Evolutionary conservation across 768 basidiomycete species (phyloP).

Genomic region (Kwoniella heveanensis): DNA sequence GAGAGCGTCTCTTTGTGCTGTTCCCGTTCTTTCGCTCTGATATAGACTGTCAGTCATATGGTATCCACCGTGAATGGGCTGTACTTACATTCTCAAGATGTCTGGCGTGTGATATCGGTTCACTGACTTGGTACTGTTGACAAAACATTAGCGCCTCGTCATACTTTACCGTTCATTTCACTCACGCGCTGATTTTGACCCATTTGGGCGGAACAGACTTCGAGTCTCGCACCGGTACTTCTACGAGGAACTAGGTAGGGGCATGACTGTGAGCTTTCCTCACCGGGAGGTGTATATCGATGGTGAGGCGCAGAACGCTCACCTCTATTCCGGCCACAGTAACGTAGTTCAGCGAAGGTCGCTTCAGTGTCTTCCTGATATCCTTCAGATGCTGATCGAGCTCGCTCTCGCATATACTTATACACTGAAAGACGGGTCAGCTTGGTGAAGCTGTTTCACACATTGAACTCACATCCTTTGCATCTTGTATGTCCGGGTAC

Average conservation of each 20-base stretch:
- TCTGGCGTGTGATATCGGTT: slow-evolving; percentile 77
- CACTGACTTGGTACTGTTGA: slow-evolving; percentile 69
- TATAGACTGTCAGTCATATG: slow-evolving; percentile 51
- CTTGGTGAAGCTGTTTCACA: background rate
- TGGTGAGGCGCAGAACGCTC: slow-evolving; percentile 34
- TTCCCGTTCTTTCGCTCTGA: slow-evolving; percentile 69
- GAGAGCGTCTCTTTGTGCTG: slow-evolving; percentile 73
- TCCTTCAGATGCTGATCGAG: slow-evolving; percentile 72
- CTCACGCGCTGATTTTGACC: slow-evolving; percentile 61
- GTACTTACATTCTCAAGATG: slow-evolving; percentile 47
- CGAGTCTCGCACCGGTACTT: slow-evolving; percentile 64
- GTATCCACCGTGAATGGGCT: too few species aligned
- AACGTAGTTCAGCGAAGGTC: slow-evolving; percentile 73
- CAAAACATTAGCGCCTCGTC: slow-evolving; percentile 1
- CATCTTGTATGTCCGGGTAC: slow-evolving; percentile 64
- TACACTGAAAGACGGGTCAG: slow-evolving; percentile 60
- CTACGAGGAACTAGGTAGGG: slow-evolving; percentile 69
- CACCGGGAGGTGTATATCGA: background rate
- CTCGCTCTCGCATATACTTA: slow-evolving; percentile 70
- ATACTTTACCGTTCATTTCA: background rate
- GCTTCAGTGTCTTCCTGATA: slow-evolving; percentile 71
- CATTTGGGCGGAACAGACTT: slow-evolving; percentile 54
- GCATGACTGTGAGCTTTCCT: background rate
- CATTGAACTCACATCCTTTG: slow-evolving; percentile 64
- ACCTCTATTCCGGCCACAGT: slow-evolving; percentile 73